Base-by-base conservation (phyloP, 2,329 filamentous ascomycete species). In the Hypoxylon sp. region DNA sequence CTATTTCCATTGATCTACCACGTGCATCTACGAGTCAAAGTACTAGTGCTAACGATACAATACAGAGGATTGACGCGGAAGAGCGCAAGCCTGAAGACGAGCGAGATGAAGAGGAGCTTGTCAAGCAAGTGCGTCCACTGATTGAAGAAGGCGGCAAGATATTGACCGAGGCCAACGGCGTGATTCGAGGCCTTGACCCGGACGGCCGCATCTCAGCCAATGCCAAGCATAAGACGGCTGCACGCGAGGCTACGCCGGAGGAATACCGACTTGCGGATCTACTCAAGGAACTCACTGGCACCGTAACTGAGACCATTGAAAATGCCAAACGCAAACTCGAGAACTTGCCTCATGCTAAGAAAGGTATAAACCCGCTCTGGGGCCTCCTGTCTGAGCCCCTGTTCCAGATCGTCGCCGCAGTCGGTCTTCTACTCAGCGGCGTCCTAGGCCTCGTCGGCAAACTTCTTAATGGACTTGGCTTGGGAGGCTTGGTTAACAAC, bases 341-440 rank as follows among this genome's bases (percentile, higher is more conserved):
- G 76, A 92, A 93, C 76, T 96, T 97, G 92, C 94, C 94, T 5
- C 92, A 97, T 73, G 94, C 93, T 46, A 97, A 97, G 90, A 95
- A 97, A 86, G 90, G 95, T 84, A 86, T 97, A 67, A 97, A 95
- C 82, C 94, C 94, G 10, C 88, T 98, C 30, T 97, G 94, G 93
- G 89, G 84, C 30, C 84, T 97, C 52, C 83, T 96, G 13, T 89
- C 89, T 36, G 93, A 97, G 84, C 94, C 94, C 10, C 84, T 97
- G 21, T 93, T 94, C 86, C 94, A 98, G 86, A 97, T 97, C 77
- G 87, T 97, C 52, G 93, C 94, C 7, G 94, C 93, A 10, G 94
- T 97, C 49, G 94, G 94, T 21, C 82, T 97, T 65, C 80, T 97
- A 69, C 84, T 98, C 67, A 90, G 85, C 56, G 94, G 94, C 79